Percentiles rank a stretch among this genome's conserved stretches.
These are phyloP conservation scores for Bjerkandera adusta DNA, from an alignment of 1,284 basidiomycete genomes.

Conservation along the genomic window DNA sequence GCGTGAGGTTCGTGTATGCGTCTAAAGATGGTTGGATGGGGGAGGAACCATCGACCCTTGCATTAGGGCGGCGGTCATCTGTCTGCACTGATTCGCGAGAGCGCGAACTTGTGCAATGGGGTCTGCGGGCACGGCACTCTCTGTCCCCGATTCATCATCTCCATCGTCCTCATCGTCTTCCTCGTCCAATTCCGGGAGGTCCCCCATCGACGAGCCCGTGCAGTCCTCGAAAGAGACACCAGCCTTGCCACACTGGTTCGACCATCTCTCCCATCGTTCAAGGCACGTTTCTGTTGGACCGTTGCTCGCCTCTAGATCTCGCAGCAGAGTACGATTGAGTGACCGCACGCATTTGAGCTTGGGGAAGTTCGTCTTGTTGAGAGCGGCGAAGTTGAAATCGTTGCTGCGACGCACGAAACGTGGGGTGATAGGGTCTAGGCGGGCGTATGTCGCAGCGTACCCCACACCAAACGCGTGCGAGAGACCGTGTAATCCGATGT, in stretches of 20 bases:
- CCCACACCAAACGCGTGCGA: slow-evolving; percentile 68
- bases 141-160: slow-evolving; percentile 17
- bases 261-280: slow-evolving; percentile 72
- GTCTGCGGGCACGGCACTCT: neutral
- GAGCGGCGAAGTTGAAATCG: slow-evolving; percentile 59
- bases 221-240: slow-evolving; percentile 64
- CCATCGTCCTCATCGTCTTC: slow-evolving; percentile 33
- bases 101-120: slow-evolving; percentile 12
- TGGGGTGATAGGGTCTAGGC: slow-evolving; percentile 41
- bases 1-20: neutral
- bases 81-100: slow-evolving; percentile 33
- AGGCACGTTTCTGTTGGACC: slow-evolving; percentile 45
- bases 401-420: slow-evolving; percentile 54
- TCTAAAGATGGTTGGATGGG: neutral
- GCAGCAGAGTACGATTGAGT: slow-evolving; percentile 51
- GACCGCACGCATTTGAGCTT: slow-evolving; percentile 54
- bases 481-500: slow-evolving; percentile 69
- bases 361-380: slow-evolving; percentile 58
- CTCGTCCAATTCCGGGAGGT: slow-evolving; percentile 46
- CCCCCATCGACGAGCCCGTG: slow-evolving; percentile 57
- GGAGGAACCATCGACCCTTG: neutral
- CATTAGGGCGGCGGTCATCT: slow-evolving; percentile 31
- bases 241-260: slow-evolving; percentile 44
- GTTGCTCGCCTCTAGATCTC: slow-evolving; percentile 52
- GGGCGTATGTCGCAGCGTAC: slow-evolving; percentile 37